Evolutionary conservation across 805 yeast species (phyloP), one percentile per base, ranked within the genome.

Genomic region (Saccharomycopsis sp.): DNA sequence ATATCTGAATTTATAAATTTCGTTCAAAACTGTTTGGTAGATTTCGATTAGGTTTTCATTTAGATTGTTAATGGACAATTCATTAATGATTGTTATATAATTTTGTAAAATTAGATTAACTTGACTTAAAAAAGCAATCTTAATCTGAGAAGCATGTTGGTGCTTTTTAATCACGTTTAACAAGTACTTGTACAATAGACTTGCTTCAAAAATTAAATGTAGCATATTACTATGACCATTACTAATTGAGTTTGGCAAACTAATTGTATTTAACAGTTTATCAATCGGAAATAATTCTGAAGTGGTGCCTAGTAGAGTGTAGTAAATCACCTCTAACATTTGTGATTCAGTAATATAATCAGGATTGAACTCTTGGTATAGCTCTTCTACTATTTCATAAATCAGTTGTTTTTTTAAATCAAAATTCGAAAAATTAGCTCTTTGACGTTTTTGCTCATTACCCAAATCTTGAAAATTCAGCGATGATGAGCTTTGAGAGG

Each of bases 181-280:
- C 27, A 85, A 57, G 32, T 62, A 56, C 38, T 69, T 67, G 57
- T 72, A 84, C 2, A 86, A 59, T 26, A 87, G 58, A 0, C 84
- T 89, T 1, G 86, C 80, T 55, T 87, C 96, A 31, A 79, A 61
- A 1, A 82, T 59, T 21, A 66, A 56, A 41, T 69, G 73, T 25
- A 84, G 55, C 21, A 76, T 50, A 1, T 76, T 76, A 34, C 78
- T 66, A 19, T 71, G 62, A 4, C 86, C 71, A 45, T 69, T 70
- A 20, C 76, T 71, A 13, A 80, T 56, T 32, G 64, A 63, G 1
- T 56, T 46, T 1, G 92, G 88, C 3, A 82, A 52, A 4, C 48
- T 51, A 5, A 62, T 57, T 18, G 48, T 42, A 1, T 48, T 46
- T 15, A 59, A 59, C 5, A 53, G 51, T 14, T 56, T 55, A 23